Conservation (phyloP, 768 basidiomycete genomes). For the Podaxis mareebaensis region DNA sequence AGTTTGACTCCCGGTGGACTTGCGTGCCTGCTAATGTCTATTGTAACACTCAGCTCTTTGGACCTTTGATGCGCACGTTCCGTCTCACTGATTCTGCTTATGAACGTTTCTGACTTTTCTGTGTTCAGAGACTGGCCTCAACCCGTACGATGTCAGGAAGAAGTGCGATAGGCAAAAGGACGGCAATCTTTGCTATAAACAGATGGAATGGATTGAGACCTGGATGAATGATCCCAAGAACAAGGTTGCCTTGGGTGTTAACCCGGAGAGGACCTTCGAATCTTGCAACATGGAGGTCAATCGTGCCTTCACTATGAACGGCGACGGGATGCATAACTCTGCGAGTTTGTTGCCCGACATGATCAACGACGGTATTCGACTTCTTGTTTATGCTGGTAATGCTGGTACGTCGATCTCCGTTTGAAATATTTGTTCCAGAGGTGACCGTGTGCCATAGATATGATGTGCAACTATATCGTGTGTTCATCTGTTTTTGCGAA, state of each 20-base stretch:
- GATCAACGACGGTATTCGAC: slow-evolving; percentile 76
- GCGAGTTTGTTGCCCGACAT: slow-evolving; percentile 78
- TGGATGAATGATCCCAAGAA: slow-evolving; percentile 80
- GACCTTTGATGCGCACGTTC: slow-evolving; percentile 66
- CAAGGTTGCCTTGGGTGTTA: slow-evolving; percentile 80
- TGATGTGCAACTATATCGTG: slow-evolving; percentile 87
- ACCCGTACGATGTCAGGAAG: slow-evolving; percentile 86
- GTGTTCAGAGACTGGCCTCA: slow-evolving; percentile 63
- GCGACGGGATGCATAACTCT: slow-evolving; percentile 86
- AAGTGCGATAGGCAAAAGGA: slow-evolving; percentile 73
- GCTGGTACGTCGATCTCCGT: slow-evolving; percentile 50
- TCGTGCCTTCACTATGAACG: slow-evolving; percentile 76
- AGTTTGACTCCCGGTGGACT: slow-evolving; percentile 55
- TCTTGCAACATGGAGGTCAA: slow-evolving; percentile 83
- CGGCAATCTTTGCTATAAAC: slow-evolving; percentile 71
- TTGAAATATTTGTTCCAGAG: neutral
- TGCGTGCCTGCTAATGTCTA: slow-evolving; percentile 78
- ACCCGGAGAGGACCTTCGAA: slow-evolving; percentile 56
- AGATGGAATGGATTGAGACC: slow-evolving; percentile 86
- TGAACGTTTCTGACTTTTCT: neutral
- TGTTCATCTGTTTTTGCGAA: neutral
- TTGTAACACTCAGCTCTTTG: slow-evolving; percentile 75
- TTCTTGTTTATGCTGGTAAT: slow-evolving; percentile 89
- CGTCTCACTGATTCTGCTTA: neutral
- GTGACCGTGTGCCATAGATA: slow-evolving; percentile 44